phyloP scores from a whole-genome alignment of 2,329 filamentous ascomycete genomes.

The Botrytis paeoniae region DNA sequence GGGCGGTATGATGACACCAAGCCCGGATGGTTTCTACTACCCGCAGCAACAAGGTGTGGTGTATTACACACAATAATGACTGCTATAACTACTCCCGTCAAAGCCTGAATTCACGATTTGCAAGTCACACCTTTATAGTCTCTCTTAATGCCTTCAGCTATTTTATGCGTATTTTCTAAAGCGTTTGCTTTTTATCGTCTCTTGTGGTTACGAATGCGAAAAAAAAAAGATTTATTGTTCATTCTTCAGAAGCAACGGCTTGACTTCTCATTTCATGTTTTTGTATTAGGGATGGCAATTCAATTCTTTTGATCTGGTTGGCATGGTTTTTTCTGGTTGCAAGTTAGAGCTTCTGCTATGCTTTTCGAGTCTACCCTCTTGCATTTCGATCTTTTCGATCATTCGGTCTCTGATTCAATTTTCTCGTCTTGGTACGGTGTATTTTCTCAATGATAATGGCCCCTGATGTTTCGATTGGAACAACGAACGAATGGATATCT shows the following conservation, averaged over 20 bases:
- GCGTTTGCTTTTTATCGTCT: constrained; percentile 1
- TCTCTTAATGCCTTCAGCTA: constrained; percentile 4
- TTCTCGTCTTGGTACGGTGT: constrained; percentile 7
- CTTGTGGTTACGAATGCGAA: neutral
- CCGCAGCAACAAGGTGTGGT: constrained; percentile 55
- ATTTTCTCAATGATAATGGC: constrained; percentile 10
- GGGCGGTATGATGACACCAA: constrained; percentile 75
- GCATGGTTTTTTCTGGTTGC: constrained; percentile 16
- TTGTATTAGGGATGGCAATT: constrained; percentile 14
- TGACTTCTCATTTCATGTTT: constrained; percentile 11
- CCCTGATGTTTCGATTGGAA: constrained; percentile 10
- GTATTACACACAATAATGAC: constrained; percentile 58
- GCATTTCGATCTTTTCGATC: constrained; percentile 3
- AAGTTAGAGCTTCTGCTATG: constrained; percentile 9
- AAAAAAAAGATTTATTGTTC: constrained; percentile 8
- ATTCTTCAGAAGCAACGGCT: constrained; percentile 8
- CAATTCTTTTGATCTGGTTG: constrained; percentile 14
- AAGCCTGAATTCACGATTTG: neutral
- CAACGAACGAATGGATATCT: constrained; percentile 9
- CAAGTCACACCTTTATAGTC: constrained; percentile 5
- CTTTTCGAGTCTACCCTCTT: constrained; percentile 5
- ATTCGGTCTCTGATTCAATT: neutral
- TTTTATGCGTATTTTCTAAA: constrained; percentile 10
- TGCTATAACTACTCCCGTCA: neutral
- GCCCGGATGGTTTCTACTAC: constrained; percentile 69